Percentiles rank a stretch among this genome's conserved stretches.
Conservation (phyloP, 106 monocot genomes). For the Alisma plantagoaquatica region DNA sequence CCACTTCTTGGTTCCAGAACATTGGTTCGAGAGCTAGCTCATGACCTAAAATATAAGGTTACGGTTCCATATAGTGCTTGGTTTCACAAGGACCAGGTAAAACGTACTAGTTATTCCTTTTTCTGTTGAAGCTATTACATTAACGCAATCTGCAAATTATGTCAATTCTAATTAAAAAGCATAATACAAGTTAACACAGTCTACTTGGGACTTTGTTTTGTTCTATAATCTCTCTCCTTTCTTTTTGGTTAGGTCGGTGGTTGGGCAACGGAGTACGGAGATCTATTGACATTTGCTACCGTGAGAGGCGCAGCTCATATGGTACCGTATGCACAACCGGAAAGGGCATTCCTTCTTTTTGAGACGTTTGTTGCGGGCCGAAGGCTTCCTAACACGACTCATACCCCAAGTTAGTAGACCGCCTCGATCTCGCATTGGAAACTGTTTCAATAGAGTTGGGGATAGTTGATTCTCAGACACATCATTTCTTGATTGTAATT, state of each 20-base stretch:
- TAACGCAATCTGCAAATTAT: background rate
- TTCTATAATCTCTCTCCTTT: background rate
- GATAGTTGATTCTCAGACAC: no score
- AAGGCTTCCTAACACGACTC: constrained; percentile 53
- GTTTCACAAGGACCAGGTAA: constrained; percentile 88
- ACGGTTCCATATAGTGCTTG: constrained; percentile 72
- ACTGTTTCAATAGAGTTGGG: no score
- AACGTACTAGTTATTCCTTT: background rate
- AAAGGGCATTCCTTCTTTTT: constrained; percentile 53
- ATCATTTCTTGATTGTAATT: no score
- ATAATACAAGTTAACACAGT: background rate
- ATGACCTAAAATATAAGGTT: constrained; percentile 35
- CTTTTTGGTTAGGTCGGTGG: constrained; percentile 48
- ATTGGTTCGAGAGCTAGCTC: constrained; percentile 69
- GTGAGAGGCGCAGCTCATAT: constrained; percentile 75
- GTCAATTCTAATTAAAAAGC: background rate
- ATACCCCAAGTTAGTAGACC: no score
- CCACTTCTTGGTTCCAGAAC: constrained; percentile 77
- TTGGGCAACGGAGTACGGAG: constrained; percentile 64
- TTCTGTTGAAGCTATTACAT: background rate
- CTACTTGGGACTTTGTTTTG: background rate
- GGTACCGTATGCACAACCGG: constrained; percentile 65
- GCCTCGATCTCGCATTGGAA: no score
- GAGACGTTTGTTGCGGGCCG: constrained; percentile 34
- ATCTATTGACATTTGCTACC: constrained; percentile 60